Evolutionary conservation across 2,329 filamentous ascomycete genomes (phyloP), one percentile per base, ranked within the genome.

Genomic region (Botryotinia narcissicola): DNA sequence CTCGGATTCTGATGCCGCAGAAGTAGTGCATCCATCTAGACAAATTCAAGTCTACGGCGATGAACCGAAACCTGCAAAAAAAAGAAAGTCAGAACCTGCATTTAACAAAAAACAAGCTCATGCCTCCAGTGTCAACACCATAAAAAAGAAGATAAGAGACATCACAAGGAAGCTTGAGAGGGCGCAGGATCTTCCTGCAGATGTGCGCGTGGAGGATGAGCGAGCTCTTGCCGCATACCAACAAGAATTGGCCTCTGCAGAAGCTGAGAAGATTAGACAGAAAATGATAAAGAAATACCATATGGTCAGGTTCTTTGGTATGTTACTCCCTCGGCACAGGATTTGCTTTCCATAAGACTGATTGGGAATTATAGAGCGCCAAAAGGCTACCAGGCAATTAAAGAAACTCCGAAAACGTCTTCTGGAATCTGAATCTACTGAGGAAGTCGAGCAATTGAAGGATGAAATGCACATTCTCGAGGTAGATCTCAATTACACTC

Each of bases 231-330:
- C 87, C 64, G 87, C 90, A 7, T 91, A 90, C 78, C 86, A 89
- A 81, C 85, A 88, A 76, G 91, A 92, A 78, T 84, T 95, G 74
- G 85, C 83, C 7, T 86, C 88, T 75, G 85, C 87, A 66, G 84
- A 88, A 74, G 85, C 86, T 74, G 89, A 90, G 78, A 90, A 89
- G 83, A 86, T 86, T 80, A 87, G 89, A 77, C 87, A 86, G 78
- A 86, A 89, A 74, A 93, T 95, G 88, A 94, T 95, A 75, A 86
- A 86, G 69, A 92, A 91, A 81, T 96, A 94, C 78, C 93, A 95
- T 81, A 95, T 93, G 88, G 89, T 95, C 69, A 86, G 93, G 42
- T 96, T 96, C 81, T 95, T 95, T 82, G 93, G 93, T 92, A 85
- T 70, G 87, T 78, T 8, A 70, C 69, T 12, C 12, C 14, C 29